Evolutionary conservation across 192 early-diverging fungal species (phyloP), one percentile per base, ranked within the genome.

Genomic region (Coemansia sp.): DNA sequence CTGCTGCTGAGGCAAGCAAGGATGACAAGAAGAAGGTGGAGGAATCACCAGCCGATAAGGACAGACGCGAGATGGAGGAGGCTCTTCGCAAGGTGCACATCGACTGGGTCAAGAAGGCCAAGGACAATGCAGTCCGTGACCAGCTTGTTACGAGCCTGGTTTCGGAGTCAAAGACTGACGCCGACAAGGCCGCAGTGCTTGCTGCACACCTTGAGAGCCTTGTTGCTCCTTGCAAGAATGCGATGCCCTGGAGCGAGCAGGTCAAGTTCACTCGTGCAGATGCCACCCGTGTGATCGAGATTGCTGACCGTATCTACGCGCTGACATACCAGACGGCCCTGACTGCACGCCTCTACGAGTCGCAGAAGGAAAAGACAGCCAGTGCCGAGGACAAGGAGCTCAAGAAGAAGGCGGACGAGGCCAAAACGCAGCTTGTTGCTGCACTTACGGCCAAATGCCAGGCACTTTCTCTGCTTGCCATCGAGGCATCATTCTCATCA

Each of bases 31-130:
- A 74, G 18, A 57, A 48, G 52, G 5, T 45, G 33, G 19, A 4
- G 48, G 55, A 59, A 18, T 40, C 60, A 5, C 72, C 78, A 25
- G 62, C 70, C 8, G 72, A 72, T n/a, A 76, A 78, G 46, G 82
- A 83, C 9, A 49, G 47, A 25, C 58, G 74, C 25, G 72, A 79
- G 17, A 51, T 90, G 45, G 67, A 78, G 30, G 92, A 94, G 49
- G 83, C 82, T 11, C 63, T 93, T 27, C 77, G 90, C 18, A 88
- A 92, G 61, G 56, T 89, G 19, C 84, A 91, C 57, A 80, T 98
- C 26, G 65, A 83, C 3, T 83, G 83, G 72, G 51, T 97, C 38
- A 90, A 89, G 69, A 95, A 94, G 77, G 55, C 86, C 25, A 81
- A 72, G 62, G 82, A 81, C 22, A 81, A 78, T 14, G 54, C 17